Evolutionary conservation across 2,329 filamentous ascomycete genomes (phyloP).

Genomic region (Aureobasidium sp.): DNA sequence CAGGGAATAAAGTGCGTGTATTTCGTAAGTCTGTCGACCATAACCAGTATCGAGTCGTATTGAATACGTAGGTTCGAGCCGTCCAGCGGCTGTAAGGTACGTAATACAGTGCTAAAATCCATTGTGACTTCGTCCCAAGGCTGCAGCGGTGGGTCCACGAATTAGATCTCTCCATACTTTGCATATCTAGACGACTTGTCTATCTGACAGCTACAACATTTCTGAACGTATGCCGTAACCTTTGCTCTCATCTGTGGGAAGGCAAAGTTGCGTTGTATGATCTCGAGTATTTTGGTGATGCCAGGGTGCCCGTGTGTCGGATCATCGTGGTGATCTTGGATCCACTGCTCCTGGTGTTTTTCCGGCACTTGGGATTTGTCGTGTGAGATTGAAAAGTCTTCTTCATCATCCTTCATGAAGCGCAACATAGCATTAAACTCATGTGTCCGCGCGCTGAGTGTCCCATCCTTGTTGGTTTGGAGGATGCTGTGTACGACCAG

Average conservation of each 20-base stretch:
- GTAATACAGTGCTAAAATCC: slow-evolving; percentile 20
- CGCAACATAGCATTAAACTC: slow-evolving; percentile 5
- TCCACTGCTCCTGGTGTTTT: not conserved
- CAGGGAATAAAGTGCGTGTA: slow-evolving; percentile 14
- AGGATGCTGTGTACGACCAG: too few relatives aligned
- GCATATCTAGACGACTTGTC: not conserved
- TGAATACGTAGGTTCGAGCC: too few relatives aligned
- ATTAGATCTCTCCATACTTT: slow-evolving; percentile 4
- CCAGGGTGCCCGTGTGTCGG: not conserved
- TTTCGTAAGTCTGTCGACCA: slow-evolving; percentile 18
- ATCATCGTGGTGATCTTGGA: not conserved
- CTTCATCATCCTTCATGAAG: slow-evolving; percentile 6
- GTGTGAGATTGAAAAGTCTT: not conserved
- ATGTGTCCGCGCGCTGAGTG: slow-evolving; percentile 10
- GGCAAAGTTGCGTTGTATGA: slow-evolving; percentile 2
- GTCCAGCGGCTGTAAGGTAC: too few relatives aligned
- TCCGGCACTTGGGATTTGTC: slow-evolving; percentile 1
- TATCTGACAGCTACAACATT: slow-evolving; percentile 4
- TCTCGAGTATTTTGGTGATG: not conserved
- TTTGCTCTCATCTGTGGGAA: not conserved
- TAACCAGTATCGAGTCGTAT: slow-evolving; percentile 18
- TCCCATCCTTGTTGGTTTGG: slow-evolving; percentile 8
- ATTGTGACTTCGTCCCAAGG: slow-evolving; percentile 15
- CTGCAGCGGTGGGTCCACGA: not conserved
- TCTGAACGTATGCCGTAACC: slow-evolving; percentile 6